Conservation (phyloP, 2,329 filamentous ascomycete genomes). For the Cladosporium austrohemisphaericum region DNA sequence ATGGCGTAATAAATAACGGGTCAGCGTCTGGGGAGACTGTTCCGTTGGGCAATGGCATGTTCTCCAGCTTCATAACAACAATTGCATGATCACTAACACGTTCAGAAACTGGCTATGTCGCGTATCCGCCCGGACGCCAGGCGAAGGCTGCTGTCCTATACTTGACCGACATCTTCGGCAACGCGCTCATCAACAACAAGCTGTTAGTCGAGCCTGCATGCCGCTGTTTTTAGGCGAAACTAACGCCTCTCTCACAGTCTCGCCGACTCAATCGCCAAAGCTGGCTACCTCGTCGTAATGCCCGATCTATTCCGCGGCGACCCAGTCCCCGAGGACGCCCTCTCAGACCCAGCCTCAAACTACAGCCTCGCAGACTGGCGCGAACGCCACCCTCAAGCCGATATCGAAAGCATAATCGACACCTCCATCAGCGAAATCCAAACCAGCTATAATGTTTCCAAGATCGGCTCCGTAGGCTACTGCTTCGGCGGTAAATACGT, state of each 20-base stretch:
- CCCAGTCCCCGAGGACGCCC: conserved; percentile 26
- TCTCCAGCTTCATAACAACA: not conserved
- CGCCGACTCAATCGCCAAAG: conserved; percentile 32
- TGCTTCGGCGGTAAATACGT: conserved; percentile 78
- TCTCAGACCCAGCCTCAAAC: conserved; percentile 27
- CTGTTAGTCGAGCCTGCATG: conserved; percentile 21
- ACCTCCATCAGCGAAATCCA: conserved; percentile 45
- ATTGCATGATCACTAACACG: not conserved
- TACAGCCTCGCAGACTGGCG: conserved; percentile 45
- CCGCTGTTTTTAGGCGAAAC: not conserved
- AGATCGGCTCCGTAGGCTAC: conserved; percentile 65
- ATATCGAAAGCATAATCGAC: conserved; percentile 48
- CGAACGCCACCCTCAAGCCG: conserved; percentile 40
- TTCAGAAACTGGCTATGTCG: conserved; percentile 23
- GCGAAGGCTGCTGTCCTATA: conserved; percentile 29
- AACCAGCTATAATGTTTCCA: conserved; percentile 49
- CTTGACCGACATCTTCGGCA: conserved; percentile 35
- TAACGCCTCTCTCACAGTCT: conserved; percentile 23
- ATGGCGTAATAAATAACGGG: conserved; percentile 20
- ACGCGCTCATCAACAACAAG: conserved; percentile 32
- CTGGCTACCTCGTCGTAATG: conserved; percentile 32
- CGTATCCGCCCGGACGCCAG: conserved; percentile 19
- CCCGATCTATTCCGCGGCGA: conserved; percentile 36
- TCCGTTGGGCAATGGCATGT: conserved; percentile 18
- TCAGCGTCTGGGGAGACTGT: conserved; percentile 19